Evolutionary conservation across 1,284 basidiomycete species (phyloP), one percentile per base, ranked within the genome.

Genomic region (Paramarasmius palmivorus): DNA sequence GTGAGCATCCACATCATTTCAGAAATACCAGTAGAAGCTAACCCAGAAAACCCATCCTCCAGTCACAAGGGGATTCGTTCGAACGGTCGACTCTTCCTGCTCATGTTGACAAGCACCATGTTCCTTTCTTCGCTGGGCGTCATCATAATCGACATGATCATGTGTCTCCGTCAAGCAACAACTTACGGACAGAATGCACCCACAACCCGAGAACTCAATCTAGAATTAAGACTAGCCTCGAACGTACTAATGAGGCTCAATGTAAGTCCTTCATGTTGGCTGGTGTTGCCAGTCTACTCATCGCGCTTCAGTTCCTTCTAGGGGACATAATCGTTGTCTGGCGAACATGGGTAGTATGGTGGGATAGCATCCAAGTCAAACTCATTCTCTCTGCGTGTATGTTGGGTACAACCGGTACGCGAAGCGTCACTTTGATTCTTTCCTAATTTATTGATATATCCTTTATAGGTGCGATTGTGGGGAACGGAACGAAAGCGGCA

Each of bases 301-400:
- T 14, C 29, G 32, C 25, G 10, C 22, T 36, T 29, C 38, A 54
- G 52, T 49, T 54, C 38, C 39, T 54, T 22, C 39, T 54, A 6
- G 52, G 52, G 5, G 52, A 54, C 29, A 29, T 54, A 14, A 54
- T 54, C 20, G 52, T 54, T 2, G 52, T 54, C 4, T 54, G 52
- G 52, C 35, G 52, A 25, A 54, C 52, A 15, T 54, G 52, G 46
- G 46, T 49, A 2, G 47, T 54, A 2, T 54, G 52, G 52, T 39
- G 46, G 19, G 37, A 49, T 38, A 53, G 22, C 23, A 15, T 49
- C 5, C 29, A 7, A n/a, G 38, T 49, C 15, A 35, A 38, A 14
- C 7, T 44, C 12, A n/a, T 54, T 12, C 52, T 54, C n/a, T 37
- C 46, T 29, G 14, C 35, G 1, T 54, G 52, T 34, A 54, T 54